These are phyloP conservation scores for Senecio squalidus DNA, from an alignment of 140 eudicot genomes.

Conservation along the genomic window DNA sequence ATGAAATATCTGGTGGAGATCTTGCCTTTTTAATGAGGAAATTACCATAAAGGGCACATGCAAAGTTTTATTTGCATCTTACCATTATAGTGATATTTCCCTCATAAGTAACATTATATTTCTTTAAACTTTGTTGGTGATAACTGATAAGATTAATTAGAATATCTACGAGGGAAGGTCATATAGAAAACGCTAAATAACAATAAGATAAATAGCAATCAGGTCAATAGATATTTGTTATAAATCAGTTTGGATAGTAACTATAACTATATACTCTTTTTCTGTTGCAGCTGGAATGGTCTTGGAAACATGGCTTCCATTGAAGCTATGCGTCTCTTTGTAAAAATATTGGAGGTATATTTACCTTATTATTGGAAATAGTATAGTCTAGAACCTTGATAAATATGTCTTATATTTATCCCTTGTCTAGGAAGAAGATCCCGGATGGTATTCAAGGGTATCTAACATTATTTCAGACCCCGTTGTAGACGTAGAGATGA, in stretches of 20 bases:
- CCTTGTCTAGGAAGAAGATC: conserved; percentile 83
- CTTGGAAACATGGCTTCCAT: conserved; percentile 92
- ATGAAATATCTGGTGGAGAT: not conserved
- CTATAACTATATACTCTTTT: not conserved
- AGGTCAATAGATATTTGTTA: too few species aligned
- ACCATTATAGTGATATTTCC: not conserved
- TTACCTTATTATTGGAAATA: conserved; percentile 1
- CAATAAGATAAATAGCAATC: not conserved
- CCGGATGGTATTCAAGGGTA: conserved; percentile 96
- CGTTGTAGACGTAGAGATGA: conserved; percentile 66
- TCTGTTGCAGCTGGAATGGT: conserved; percentile 83
- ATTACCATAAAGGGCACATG: not conserved
- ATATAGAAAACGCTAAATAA: not conserved
- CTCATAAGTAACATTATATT: not conserved
- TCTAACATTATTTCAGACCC: conserved; percentile 68
- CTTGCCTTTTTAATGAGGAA: not conserved
- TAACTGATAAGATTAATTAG: not conserved
- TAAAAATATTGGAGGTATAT: conserved; percentile 87
- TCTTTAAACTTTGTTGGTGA: not conserved
- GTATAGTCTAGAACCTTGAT: not conserved
- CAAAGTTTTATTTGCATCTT: not conserved
- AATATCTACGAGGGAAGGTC: not conserved
- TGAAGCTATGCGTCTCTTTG: conserved; percentile 98
- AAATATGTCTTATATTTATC: not conserved
- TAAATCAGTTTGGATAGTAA: not conserved